These are phyloP conservation scores for Artemisia annua DNA, from an alignment of 129 eudicot genomes.

Conservation along the genomic window DNA sequence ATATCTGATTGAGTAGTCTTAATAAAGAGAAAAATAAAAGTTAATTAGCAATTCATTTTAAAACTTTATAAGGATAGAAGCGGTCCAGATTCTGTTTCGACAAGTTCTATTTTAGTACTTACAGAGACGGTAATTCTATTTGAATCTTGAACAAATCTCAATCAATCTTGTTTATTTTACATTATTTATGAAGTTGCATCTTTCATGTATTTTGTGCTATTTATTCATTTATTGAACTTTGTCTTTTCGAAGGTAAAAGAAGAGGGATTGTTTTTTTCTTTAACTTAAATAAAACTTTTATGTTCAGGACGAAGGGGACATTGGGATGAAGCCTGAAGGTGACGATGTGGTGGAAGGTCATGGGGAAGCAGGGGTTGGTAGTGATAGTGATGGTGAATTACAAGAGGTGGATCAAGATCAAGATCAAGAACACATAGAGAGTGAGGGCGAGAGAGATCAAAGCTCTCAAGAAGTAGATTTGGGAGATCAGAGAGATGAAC, in stretches of 20 bases:
- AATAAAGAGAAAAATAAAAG: background rate
- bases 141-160: background rate
- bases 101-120: background rate
- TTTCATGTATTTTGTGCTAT: no score
- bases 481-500: slow-evolving; percentile 70
- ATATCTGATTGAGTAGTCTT: background rate
- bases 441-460: slow-evolving; percentile 90
- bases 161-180: slow-evolving; percentile 2
- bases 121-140: no score
- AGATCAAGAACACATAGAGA: slow-evolving; percentile 68
- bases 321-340: slow-evolving; percentile 59
- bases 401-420: slow-evolving; percentile 69
- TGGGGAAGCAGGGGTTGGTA: slow-evolving; percentile 82
- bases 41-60: slow-evolving; percentile 20
- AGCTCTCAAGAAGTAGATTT: slow-evolving; percentile 83
- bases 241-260: slow-evolving; percentile 8
- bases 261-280: background rate
- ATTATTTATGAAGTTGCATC: slow-evolving; percentile 1
- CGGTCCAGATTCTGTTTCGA: slow-evolving; percentile 4
- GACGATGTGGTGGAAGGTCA: slow-evolving; percentile 86
- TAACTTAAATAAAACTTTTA: slow-evolving; percentile 11
- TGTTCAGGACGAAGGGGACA: slow-evolving; percentile 82
- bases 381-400: slow-evolving; percentile 85
- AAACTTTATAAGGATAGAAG: slow-evolving; percentile 17
- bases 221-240: background rate